Base-by-base conservation (phyloP, 345 rosid genomes). In the Sisymbrium irio region DNA sequence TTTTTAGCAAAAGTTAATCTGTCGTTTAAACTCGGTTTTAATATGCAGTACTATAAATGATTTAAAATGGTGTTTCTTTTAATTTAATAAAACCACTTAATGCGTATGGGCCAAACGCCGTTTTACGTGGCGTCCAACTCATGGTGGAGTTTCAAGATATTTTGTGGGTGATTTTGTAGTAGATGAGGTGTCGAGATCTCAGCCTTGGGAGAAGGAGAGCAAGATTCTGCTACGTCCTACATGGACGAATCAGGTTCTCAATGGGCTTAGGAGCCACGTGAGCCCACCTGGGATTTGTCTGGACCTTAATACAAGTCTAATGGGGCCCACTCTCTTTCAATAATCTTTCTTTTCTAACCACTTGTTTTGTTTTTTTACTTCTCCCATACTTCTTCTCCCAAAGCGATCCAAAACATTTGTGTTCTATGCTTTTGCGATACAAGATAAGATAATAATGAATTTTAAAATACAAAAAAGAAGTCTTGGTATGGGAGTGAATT, bases 181-280 rank as follows among this genome's bases (percentile, higher is more conserved):
- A 3, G 56, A 79, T 75, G 79, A 78, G 55, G 69, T 82, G 85
- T 63, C 77, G 32, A 20, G 19, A 58, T 67, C 13, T 19, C 36
- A 62, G 60, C 79, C 75, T 57, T 5, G 50, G 4, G 49, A 69
- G 10, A 10, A 20, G 44, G 71, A 44, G 59, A 50, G 27, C 20
- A 72, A 55, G 96, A 84, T 78, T 74, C 82, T 27, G 27, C 22
- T 53, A 37, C 0, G 18, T 82, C 87, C 79, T 54, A 82, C 83
- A 77, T 88, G 97, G 89, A 77, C 45, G 54, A 78, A 62, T 82
- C 67, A 19, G 57, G 77, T 76, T 86, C 90, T 73, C 35, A 67
- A 33, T 0, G 46, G 47, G 51, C 50, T 14, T 9, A 4, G 3
- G 5, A 56, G 37, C 86, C 89, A 84, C 84, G 88, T 88, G 94